A percentile compares a stretch with the other conserved stretches of the same genome.
Conservation (phyloP, 2,329 filamentous ascomycete genomes). For the Neonectria ditissima region DNA sequence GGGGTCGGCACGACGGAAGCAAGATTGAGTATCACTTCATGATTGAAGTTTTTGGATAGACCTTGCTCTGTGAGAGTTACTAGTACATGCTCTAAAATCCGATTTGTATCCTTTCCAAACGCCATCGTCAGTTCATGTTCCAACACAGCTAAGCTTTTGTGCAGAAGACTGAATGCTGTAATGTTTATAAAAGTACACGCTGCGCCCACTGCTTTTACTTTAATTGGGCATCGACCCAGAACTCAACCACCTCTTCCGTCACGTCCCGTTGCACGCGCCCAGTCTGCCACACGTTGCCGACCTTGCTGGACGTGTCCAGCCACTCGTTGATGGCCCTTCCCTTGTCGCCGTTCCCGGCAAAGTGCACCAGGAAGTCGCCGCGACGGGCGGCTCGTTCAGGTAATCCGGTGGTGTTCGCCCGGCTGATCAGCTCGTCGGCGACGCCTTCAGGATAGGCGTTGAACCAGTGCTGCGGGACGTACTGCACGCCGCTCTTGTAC, state of each 20-base stretch:
- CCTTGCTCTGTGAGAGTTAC: no score
- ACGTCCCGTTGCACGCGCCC: neutral
- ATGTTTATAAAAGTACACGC: neutral
- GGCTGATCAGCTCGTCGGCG: neutral
- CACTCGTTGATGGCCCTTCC: conserved; percentile 1
- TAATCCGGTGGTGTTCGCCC: conserved; percentile 8
- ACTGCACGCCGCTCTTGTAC: conserved; percentile 13
- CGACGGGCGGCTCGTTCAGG: conserved; percentile 11
- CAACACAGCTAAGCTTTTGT: neutral
- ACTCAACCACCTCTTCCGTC: neutral
- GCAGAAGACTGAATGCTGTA: neutral
- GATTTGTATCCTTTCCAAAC: neutral
- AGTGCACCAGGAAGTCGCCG: conserved; percentile 37
- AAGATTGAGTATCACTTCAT: conserved; percentile 68
- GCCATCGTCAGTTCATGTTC: neutral
- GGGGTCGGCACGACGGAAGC: conserved; percentile 62
- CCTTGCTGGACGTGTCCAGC: neutral
- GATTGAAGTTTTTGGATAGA: conserved; percentile 65
- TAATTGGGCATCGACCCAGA: neutral
- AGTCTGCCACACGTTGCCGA: neutral
- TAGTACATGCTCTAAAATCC: neutral
- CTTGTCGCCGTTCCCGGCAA: conserved; percentile 26
- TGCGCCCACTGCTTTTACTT: neutral
- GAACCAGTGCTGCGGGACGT: conserved; percentile 38
- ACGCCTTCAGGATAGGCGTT: conserved; percentile 26